These are phyloP conservation scores for Boletus sensibilis DNA, from an alignment of 768 basidiomycete species.

Conservation along the genomic window DNA sequence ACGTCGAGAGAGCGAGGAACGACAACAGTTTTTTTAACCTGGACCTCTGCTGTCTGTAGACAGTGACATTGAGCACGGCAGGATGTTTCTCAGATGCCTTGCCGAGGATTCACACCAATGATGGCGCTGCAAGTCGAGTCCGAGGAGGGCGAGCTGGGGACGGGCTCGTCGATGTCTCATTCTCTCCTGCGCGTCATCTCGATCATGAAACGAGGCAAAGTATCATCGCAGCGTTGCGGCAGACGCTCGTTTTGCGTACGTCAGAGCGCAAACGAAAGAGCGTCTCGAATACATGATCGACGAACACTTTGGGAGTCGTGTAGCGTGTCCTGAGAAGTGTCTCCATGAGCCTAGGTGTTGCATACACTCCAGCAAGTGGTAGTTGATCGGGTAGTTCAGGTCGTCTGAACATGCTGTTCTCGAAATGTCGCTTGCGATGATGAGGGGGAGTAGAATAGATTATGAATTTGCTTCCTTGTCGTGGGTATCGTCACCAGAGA, in stretches of 20 bases:
- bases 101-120: too few relatives aligned
- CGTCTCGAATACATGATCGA: conserved; percentile 39
- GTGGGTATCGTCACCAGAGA: too few relatives aligned
- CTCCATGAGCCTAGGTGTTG: conserved; percentile 24
- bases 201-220: conserved; percentile 42
- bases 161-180: background rate
- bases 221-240: conserved; percentile 48
- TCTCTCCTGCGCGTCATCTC: conserved; percentile 34
- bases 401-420: conserved; percentile 52
- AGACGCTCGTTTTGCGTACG: conserved; percentile 40
- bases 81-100: too few relatives aligned
- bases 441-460: too few relatives aligned
- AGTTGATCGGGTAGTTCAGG: conserved; percentile 61
- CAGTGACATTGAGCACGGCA: too few relatives aligned
- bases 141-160: too few relatives aligned
- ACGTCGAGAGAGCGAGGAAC: too few relatives aligned
- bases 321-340: conserved; percentile 31
- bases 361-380: conserved; percentile 38
- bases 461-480: too few relatives aligned
- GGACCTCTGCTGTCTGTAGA: too few relatives aligned
- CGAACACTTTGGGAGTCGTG: conserved; percentile 46
- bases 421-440: conserved; percentile 44
- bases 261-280: conserved; percentile 37
- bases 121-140: too few relatives aligned
- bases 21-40: too few relatives aligned